Conservation (phyloP, 2,329 filamentous ascomycete species). For the Fusarium sp. region DNA sequence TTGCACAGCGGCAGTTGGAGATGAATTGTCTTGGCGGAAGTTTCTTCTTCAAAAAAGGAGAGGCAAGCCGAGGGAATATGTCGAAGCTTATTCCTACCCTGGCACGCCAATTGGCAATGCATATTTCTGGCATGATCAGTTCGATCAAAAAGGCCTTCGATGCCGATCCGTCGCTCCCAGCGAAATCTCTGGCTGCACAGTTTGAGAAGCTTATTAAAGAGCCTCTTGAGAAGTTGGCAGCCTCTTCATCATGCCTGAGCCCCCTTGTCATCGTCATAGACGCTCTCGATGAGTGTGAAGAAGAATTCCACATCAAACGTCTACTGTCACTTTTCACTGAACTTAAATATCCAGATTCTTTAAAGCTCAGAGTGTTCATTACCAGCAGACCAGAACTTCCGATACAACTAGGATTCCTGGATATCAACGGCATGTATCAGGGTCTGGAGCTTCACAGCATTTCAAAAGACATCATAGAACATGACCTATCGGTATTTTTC, state of each 20-base stretch:
- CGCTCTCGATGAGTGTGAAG: not conserved
- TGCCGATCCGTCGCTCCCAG: not conserved
- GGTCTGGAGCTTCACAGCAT: not conserved
- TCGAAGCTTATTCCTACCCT: constrained; percentile 52
- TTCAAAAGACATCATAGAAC: not conserved
- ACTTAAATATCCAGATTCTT: not conserved
- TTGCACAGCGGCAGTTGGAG: constrained; percentile 43
- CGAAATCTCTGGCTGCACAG: not conserved
- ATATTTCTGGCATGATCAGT: not conserved
- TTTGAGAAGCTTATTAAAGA: not conserved
- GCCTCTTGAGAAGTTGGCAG: not conserved
- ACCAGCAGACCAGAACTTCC: not conserved
- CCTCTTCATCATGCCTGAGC: too few relatives aligned
- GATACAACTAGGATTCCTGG: not conserved
- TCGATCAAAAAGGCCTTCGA: not conserved
- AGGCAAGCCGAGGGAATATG: constrained; percentile 47
- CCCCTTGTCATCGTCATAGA: not conserved
- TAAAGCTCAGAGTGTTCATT: not conserved
- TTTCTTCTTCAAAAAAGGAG: constrained; percentile 56
- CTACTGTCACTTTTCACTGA: not conserved
- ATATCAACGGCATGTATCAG: not conserved
- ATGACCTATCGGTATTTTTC: not conserved
- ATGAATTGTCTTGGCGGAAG: constrained; percentile 40
- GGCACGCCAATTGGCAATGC: constrained; percentile 44
- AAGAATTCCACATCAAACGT: rapidly evolving